Evolutionary conservation across 208 protist species (phyloP).

Genomic region (Herpetomonas muscarum): DNA sequence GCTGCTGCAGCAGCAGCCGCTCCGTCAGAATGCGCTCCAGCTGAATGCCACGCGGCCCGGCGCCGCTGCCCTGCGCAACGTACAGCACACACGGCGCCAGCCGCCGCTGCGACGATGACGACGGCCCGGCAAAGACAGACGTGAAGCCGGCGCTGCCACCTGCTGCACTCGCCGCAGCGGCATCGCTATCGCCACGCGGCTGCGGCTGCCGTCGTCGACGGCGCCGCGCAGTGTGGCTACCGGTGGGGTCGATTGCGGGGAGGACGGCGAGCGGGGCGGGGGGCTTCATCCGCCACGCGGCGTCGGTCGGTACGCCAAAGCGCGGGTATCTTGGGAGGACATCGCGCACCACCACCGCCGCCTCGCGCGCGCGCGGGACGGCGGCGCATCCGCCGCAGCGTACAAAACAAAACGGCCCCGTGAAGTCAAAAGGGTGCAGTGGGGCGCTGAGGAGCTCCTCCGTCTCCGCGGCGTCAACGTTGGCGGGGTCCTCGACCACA

Average conservation of each 20-base stretch:
- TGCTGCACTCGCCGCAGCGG: too few species aligned
- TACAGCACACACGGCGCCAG: slow-evolving; percentile 55
- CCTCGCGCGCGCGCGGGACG: slow-evolving; percentile 23
- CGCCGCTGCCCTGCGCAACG: slow-evolving; percentile 38
- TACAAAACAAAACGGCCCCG: slow-evolving; percentile 68
- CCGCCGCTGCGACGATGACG: slow-evolving; percentile 7
- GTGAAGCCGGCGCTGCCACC: too few species aligned
- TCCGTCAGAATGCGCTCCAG: slow-evolving; percentile 57
- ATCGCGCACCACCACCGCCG: slow-evolving; percentile 24
- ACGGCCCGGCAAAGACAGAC: too few species aligned
- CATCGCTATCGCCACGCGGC: neutral
- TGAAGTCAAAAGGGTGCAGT: slow-evolving; percentile 78
- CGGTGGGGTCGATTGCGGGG: neutral
- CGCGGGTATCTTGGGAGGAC: slow-evolving; percentile 56
- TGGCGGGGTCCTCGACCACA: slow-evolving; percentile 34
- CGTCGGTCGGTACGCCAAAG: slow-evolving; percentile 25
- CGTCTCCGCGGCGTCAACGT: slow-evolving; percentile 34
- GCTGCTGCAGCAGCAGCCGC: slow-evolving; percentile 58
- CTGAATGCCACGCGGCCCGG: slow-evolving; percentile 22
- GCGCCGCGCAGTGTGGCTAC: neutral
- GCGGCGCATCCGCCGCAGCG: slow-evolving; percentile 31
- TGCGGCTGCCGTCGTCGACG: neutral
- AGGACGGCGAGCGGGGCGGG: slow-evolving; percentile 18
- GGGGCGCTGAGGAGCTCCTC: slow-evolving; percentile 31
- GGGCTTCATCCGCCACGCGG: slow-evolving; percentile 26